Evolutionary conservation across 352 stramenopile species (phyloP).

Genomic region (Phytophthora hibernalis): DNA sequence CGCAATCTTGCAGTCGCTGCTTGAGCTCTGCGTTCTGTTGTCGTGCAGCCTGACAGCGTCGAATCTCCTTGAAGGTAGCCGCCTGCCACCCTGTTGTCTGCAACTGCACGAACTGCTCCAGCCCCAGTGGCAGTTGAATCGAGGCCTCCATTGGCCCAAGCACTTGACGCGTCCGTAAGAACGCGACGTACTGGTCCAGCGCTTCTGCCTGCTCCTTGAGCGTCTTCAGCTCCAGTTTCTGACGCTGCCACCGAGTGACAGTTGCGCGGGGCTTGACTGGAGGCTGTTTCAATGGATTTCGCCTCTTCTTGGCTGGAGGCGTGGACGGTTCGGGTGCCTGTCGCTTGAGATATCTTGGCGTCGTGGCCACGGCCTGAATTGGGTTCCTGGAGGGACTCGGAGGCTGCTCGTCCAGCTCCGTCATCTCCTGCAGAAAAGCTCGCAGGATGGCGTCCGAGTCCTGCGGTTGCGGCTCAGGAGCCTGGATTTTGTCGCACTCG

Average conservation of each 20-base stretch:
- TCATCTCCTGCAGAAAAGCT: slow-evolving; percentile 46
- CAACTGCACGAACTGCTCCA: slow-evolving; percentile 22
- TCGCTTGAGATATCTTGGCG: slow-evolving; percentile 4
- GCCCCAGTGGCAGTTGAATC: slow-evolving; percentile 6
- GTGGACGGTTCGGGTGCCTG: neutral
- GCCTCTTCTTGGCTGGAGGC: slow-evolving; percentile 7
- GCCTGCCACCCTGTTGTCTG: slow-evolving; percentile 18
- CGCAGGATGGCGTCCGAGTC: slow-evolving; percentile 29
- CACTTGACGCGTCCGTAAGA: slow-evolving; percentile 8
- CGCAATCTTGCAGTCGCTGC: slow-evolving; percentile 16
- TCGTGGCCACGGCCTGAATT: neutral
- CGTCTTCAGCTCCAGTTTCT: slow-evolving; percentile 29
- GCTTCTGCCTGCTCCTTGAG: slow-evolving; percentile 20
- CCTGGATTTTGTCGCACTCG: neutral
- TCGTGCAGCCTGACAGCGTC: slow-evolving; percentile 8
- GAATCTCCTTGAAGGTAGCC: slow-evolving; percentile 9
- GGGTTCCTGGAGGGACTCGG: neutral
- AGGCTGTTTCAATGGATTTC: neutral
- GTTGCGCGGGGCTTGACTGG: neutral
- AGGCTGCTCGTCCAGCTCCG: slow-evolving; percentile 43
- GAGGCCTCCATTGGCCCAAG: neutral
- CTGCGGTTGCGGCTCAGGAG: neutral
- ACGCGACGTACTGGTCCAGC: slow-evolving; percentile 13
- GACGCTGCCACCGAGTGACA: slow-evolving; percentile 24
- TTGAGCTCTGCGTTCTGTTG: slow-evolving; percentile 29